Conservation (phyloP, 2,329 filamentous ascomycete genomes). For the Fusarium decemcellulare region DNA sequence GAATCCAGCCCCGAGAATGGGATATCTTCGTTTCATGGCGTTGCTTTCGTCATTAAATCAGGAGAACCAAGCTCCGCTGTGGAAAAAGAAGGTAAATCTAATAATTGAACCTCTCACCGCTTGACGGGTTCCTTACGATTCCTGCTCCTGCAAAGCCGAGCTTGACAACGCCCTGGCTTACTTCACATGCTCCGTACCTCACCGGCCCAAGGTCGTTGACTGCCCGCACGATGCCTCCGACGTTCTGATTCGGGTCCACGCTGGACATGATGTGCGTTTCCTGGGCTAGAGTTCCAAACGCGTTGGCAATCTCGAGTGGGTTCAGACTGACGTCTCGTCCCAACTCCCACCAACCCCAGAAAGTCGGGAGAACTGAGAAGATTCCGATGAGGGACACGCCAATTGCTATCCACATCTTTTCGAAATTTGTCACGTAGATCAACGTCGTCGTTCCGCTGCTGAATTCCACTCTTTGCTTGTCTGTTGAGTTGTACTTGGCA, state of each 20-base stretch:
- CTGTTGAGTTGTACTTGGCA: constrained; percentile 34
- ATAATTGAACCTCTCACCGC: constrained; percentile 39
- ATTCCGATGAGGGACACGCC: constrained; percentile 35
- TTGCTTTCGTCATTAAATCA: no score
- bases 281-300: constrained; percentile 33
- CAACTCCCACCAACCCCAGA: constrained; percentile 46
- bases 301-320: constrained; percentile 41
- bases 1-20: no score
- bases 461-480: constrained; percentile 30
- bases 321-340: constrained; percentile 41
- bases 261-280: constrained; percentile 36
- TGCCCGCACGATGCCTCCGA: constrained; percentile 25
- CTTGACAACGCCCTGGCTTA: constrained; percentile 30
- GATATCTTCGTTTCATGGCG: no score
- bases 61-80: no score
- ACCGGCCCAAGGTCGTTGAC: constrained; percentile 32
- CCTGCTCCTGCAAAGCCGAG: constrained; percentile 38
- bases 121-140: constrained; percentile 32
- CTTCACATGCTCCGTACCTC: constrained; percentile 42
- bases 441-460: constrained; percentile 28
- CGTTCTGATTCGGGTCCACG: constrained; percentile 39
- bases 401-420: constrained; percentile 40
- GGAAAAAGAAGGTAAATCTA: constrained; percentile 3
- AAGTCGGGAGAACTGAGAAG: constrained; percentile 32
- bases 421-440: constrained; percentile 38